These are phyloP conservation scores for Boletus smithii DNA, from an alignment of 1,284 basidiomycete genomes.

Conservation along the genomic window DNA sequence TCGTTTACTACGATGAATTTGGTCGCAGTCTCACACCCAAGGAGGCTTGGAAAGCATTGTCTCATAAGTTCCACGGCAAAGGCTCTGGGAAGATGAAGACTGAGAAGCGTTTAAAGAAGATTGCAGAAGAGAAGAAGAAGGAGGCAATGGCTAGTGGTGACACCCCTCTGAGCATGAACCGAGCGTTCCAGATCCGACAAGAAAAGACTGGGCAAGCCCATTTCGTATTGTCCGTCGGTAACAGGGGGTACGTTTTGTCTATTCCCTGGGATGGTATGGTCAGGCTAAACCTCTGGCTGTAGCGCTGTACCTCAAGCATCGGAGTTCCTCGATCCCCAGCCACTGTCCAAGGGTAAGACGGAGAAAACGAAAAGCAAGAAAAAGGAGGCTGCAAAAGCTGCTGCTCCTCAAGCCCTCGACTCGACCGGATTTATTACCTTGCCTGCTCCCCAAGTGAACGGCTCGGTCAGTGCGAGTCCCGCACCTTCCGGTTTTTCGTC, in stretches of 20 bases:
- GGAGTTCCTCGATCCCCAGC: slow-evolving; percentile 75
- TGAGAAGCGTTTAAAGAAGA: slow-evolving; percentile 90
- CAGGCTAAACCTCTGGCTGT: slow-evolving; percentile 10
- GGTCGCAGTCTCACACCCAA: slow-evolving; percentile 88
- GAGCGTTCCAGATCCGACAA: slow-evolving; percentile 86
- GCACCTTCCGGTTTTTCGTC: slow-evolving; percentile 40
- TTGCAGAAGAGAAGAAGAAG: slow-evolving; percentile 90
- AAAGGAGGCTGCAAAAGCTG: slow-evolving; percentile 55
- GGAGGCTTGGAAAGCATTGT: slow-evolving; percentile 95
- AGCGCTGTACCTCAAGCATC: slow-evolving; percentile 79
- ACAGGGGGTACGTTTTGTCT: slow-evolving; percentile 68
- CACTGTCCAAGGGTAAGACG: slow-evolving; percentile 68
- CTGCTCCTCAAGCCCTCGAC: slow-evolving; percentile 45
- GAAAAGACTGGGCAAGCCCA: slow-evolving; percentile 92
- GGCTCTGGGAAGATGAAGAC: slow-evolving; percentile 92
- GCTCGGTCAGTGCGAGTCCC: slow-evolving; percentile 42
- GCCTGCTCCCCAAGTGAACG: slow-evolving; percentile 50
- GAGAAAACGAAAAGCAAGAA: slow-evolving; percentile 78
- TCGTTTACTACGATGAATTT: slow-evolving; percentile 96
- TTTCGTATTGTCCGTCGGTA: slow-evolving; percentile 91
- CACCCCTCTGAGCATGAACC: slow-evolving; percentile 89
- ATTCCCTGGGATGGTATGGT: background rate
- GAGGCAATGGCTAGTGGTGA: slow-evolving; percentile 89
- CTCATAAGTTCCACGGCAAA: slow-evolving; percentile 95
- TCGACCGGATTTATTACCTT: slow-evolving; percentile 65